Evolutionary conservation across 306 rosid species (phyloP), one percentile per base, ranked within the genome.

Genomic region (Ormosia emarginata): DNA sequence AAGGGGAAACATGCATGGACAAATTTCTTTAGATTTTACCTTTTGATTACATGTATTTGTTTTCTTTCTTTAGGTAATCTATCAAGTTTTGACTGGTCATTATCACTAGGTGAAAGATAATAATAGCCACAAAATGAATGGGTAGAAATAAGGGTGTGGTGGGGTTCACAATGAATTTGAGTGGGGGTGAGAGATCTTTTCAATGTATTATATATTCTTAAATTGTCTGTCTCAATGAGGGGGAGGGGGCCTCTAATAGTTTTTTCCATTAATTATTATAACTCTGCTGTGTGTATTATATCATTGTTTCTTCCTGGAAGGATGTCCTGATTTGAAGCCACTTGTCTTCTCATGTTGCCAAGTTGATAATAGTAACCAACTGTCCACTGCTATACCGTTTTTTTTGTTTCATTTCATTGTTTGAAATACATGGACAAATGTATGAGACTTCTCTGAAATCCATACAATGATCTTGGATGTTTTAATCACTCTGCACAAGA

Each of bases 291-390:
- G 82, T 85, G 89, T 85, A 80, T 85, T 82, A 83, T 83, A 82
- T 84, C 85, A 82, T 87, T 87, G 91, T 87, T 87, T 88, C 81
- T 82, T 85, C 75, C 67, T 86, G 84, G 82, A 82, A 88, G 85
- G 73, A 88, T 86, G 87, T 75, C 86, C 81, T 69, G 91, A 88
- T 81, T 86, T 86, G 92, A 88, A 77, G 86, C 75, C 79, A 68
- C 82, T 37, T 87, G 90, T 89, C 90, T 83, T 71, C 84, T 87
- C 82, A 84, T 75, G 91, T 79, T 89, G 84, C 83, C 80, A 74
- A 49, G 82, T 79, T 85, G 86, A 82, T 77, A 72, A 86, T 79
- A 79, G 68, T 84, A 79, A 58, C 82, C 68, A 74, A 71, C 55
- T 81, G 58, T 41, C 67, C 67, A 40, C 2, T n/a, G 13, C 62